Conservation (phyloP, 805 yeast genomes). For the Sugiyamaella boreocaroliniensis region DNA sequence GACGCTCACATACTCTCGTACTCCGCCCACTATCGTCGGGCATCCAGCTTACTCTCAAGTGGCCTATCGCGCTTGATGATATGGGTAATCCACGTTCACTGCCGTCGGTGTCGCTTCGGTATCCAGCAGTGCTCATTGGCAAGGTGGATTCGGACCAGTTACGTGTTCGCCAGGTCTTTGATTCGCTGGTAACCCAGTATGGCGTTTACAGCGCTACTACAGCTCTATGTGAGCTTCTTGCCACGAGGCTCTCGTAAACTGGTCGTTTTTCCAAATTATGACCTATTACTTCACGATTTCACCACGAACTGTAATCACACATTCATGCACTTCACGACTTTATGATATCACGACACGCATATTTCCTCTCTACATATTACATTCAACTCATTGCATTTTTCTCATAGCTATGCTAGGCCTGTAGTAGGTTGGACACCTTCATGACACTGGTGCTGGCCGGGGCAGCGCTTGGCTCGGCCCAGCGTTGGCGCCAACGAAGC, state of each 20-base stretch:
- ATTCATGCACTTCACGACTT: no score
- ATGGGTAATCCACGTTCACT: not conserved
- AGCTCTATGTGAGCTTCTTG: not conserved
- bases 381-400: no score
- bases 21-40: not conserved
- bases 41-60: not conserved
- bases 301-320: no score
- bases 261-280: no score
- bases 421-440: constrained; percentile 12
- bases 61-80: not conserved
- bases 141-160: not conserved
- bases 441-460: constrained; percentile 1
- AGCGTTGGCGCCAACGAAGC: constrained; percentile 20
- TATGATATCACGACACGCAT: no score
- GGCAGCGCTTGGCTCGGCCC: not conserved
- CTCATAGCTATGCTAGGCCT: not conserved
- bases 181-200: constrained; percentile 4
- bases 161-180: constrained; percentile 2
- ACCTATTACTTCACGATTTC: no score
- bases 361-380: no score
- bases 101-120: not conserved
- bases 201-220: constrained; percentile 9
- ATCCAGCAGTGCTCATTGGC: not conserved
- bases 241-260: not conserved
- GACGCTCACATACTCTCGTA: constrained; percentile 2